Conservation (phyloP, 2,329 filamentous ascomycete species). For the Leptographium lundbergii region DNA sequence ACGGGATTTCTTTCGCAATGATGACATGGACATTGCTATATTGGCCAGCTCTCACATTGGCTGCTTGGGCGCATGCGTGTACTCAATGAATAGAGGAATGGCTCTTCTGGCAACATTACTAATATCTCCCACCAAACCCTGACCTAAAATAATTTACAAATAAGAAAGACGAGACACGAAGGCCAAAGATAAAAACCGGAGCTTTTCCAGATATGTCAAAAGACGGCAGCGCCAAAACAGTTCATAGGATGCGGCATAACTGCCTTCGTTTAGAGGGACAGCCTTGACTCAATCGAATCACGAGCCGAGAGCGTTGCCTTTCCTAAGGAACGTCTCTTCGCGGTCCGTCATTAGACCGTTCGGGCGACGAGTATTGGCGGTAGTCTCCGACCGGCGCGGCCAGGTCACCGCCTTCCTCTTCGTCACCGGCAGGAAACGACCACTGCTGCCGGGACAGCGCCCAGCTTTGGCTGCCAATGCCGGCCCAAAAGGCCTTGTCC, state of each 20-base stretch:
- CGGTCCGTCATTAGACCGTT: neutral
- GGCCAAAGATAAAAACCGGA: too few species aligned
- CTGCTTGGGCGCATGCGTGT: too few species aligned
- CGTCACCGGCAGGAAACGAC: constrained; percentile 11
- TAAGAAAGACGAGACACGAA: too few species aligned
- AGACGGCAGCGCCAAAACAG: too few species aligned
- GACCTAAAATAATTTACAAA: too few species aligned
- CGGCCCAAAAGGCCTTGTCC: constrained; percentile 61
- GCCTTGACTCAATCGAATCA: neutral
- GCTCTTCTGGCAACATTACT: too few species aligned
- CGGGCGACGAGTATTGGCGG: neutral
- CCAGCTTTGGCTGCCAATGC: constrained; percentile 49
- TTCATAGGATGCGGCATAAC: too few species aligned
- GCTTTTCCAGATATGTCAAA: too few species aligned
- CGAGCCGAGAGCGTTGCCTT: neutral
- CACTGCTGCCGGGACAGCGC: constrained; percentile 17
- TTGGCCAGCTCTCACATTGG: neutral
- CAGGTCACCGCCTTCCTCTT: constrained; percentile 15
- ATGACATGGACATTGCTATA: neutral
- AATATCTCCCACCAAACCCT: too few species aligned
- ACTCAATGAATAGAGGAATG: too few species aligned
- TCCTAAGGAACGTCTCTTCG: neutral
- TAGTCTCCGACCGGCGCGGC: neutral
- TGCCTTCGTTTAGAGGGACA: too few species aligned
- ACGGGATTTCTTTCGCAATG: neutral